Conservation (phyloP, 1,284 basidiomycete species). For the Inonotus obliquus region DNA sequence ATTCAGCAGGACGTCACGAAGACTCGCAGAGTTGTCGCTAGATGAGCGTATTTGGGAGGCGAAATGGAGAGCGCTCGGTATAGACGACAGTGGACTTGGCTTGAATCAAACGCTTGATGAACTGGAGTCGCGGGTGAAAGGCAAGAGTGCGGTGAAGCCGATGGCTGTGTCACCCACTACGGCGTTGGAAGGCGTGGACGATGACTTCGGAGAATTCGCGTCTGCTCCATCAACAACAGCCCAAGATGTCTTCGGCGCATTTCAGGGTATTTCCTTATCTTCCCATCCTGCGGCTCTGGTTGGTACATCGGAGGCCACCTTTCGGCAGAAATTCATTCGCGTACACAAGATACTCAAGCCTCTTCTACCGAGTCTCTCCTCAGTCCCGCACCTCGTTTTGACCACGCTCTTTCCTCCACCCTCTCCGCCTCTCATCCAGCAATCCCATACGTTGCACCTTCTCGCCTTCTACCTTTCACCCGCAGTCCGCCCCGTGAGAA, state of each 20-base stretch:
- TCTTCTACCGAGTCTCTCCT: constrained; percentile 44
- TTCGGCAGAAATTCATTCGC: constrained; percentile 54
- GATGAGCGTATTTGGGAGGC: constrained; percentile 75
- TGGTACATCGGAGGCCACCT: constrained; percentile 29
- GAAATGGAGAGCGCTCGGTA: constrained; percentile 59
- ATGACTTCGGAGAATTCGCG: constrained; percentile 91
- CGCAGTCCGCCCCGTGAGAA: constrained; percentile 24
- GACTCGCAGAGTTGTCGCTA: constrained; percentile 57
- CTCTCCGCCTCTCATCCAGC: constrained; percentile 38
- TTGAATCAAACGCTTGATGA: constrained; percentile 54
- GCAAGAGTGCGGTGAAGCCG: constrained; percentile 19
- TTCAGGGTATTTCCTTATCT: constrained; percentile 38
- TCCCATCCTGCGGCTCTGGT: constrained; percentile 11
- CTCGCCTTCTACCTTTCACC: constrained; percentile 72
- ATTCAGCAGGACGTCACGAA: constrained; percentile 64
- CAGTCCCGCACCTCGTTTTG: constrained; percentile 49
- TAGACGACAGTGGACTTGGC: constrained; percentile 35
- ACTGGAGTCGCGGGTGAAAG: constrained; percentile 41
- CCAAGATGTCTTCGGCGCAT: constrained; percentile 50
- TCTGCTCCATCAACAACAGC: constrained; percentile 34
- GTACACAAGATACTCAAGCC: constrained; percentile 61
- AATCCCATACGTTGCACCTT: constrained; percentile 62
- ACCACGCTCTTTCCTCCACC: constrained; percentile 50
- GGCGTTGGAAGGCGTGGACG: constrained; percentile 47
- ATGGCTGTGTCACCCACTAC: constrained; percentile 23